phyloP scores from a whole-genome alignment of 768 basidiomycete genomes.

The Inosperma sp. region DNA sequence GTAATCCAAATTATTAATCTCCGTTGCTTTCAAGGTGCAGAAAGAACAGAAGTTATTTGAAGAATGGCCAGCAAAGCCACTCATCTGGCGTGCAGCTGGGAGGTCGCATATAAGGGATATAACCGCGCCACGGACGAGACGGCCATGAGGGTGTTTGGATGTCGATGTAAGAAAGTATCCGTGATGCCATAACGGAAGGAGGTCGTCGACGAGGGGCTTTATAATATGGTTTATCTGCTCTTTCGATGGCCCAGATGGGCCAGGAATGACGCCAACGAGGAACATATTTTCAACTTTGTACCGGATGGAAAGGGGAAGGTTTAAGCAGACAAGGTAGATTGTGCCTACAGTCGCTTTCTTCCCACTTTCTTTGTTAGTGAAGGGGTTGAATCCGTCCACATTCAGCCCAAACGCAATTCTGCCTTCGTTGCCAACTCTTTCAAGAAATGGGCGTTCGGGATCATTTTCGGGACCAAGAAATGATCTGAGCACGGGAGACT shows the following conservation, averaged over 20 bases:
- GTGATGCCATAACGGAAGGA: conserved; percentile 26
- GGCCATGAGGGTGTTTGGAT: conserved; percentile 15
- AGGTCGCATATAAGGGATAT: conserved; percentile 32
- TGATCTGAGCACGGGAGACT: neutral
- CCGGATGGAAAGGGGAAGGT: conserved; percentile 27
- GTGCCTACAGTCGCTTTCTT: conserved; percentile 20
- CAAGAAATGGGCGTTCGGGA: conserved; percentile 7
- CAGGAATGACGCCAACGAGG: conserved; percentile 34
- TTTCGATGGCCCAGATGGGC: conserved; percentile 30
- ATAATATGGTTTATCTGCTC: conserved; percentile 35
- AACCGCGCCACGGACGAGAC: conserved; percentile 22
- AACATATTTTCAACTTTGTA: conserved; percentile 34
- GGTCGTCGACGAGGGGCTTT: conserved; percentile 31
- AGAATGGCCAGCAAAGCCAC: conserved; percentile 18
- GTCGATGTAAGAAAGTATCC: conserved; percentile 26
- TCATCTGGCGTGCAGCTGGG: conserved; percentile 26
- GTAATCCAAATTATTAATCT: conserved; percentile 22
- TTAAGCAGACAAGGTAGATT: conserved; percentile 30
- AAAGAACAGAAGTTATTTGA: conserved; percentile 20
- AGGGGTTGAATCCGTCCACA: conserved; percentile 33
- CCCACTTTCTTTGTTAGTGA: conserved; percentile 22
- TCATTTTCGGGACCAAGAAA: neutral
- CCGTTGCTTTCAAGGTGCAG: conserved; percentile 6
- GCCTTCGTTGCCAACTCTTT: conserved; percentile 6
- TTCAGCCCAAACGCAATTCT: conserved; percentile 25